Evolutionary conservation across 306 rosid species (phyloP).

Genomic region (Adenanthera pavonina): DNA sequence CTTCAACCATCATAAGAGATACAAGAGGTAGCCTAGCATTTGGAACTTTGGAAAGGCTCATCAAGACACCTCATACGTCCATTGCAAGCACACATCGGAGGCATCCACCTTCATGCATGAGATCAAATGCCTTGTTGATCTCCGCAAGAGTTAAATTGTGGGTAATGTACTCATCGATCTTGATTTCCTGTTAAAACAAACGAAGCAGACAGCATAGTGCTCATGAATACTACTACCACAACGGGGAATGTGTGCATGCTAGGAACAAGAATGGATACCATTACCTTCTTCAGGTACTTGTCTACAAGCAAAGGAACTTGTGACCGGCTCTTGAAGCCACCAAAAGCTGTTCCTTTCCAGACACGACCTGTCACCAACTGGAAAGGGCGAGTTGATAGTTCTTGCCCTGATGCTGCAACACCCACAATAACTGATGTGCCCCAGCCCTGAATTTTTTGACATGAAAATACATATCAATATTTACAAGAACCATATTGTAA

Average conservation of each 20-base stretch:
- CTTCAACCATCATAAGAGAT: conserved; percentile 18
- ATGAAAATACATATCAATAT: neutral
- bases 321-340: conserved; percentile 95
- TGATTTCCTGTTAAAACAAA: conserved; percentile 76
- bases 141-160: conserved; percentile 78
- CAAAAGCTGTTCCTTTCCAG: conserved; percentile 99
- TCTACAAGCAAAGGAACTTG: conserved; percentile 98
- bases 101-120: conserved; percentile 89
- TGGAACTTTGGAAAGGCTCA: conserved; percentile 12
- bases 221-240: neutral
- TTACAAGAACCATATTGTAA: neutral
- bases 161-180: conserved; percentile 94
- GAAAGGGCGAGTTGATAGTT: conserved; percentile 90
- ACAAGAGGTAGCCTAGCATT: neutral
- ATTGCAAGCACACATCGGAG: conserved; percentile 88
- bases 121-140: conserved; percentile 89
- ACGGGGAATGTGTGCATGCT: neutral
- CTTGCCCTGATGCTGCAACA: conserved; percentile 93
- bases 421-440: conserved; percentile 95
- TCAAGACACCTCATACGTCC: conserved; percentile 40
- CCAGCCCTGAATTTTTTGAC: conserved; percentile 73
- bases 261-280: conserved; percentile 1
- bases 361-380: conserved; percentile 98
- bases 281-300: conserved; percentile 93
- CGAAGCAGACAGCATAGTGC: conserved; percentile 4